A percentile compares a stretch with the other conserved stretches of the same genome.
phyloP scores from a whole-genome alignment of 768 basidiomycete genomes.

The Mrakia blollopis region DNA sequence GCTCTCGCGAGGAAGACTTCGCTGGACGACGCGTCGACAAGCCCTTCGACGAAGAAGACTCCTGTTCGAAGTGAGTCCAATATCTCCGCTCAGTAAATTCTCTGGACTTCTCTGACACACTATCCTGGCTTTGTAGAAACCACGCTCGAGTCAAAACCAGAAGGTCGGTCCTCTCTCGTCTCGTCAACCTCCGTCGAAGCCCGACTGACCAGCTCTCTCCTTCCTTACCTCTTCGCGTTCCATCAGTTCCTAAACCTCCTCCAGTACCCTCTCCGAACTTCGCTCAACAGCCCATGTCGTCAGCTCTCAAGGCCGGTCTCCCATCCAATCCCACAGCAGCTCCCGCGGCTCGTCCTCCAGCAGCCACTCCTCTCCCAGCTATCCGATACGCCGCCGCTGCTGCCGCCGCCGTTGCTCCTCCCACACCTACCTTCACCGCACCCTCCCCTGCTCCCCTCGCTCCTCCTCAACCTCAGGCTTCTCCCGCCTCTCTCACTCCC shows the following conservation, averaged over 20 bases:
- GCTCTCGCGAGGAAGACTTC: constrained; percentile 10
- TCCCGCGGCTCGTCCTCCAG: constrained; percentile 29
- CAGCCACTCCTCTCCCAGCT: constrained; percentile 55
- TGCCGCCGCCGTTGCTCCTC: constrained; percentile 55
- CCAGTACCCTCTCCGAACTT: constrained; percentile 66
- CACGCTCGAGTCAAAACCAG: constrained; percentile 39
- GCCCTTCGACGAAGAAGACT: constrained; percentile 41
- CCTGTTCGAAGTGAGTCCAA: constrained; percentile 52
- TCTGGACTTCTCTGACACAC: background rate
- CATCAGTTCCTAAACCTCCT: constrained; percentile 55
- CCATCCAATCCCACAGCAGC: constrained; percentile 30
- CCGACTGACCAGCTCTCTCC: background rate
- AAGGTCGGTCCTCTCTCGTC: constrained; percentile 22
- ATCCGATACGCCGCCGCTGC: constrained; percentile 91
- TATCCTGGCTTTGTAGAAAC: constrained; percentile 26
- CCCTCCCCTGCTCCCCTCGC: background rate
- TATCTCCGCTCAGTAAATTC: no score
- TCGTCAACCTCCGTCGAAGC: background rate
- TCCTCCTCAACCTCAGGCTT: background rate
- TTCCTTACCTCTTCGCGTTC: constrained; percentile 2
- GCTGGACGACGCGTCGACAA: constrained; percentile 35
- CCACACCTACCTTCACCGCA: constrained; percentile 29
- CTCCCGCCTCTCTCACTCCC: background rate
- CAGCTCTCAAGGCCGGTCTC: constrained; percentile 68
- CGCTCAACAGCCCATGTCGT: constrained; percentile 67